These are phyloP conservation scores for Paracoccidioides lutzii DNA, from an alignment of 2,329 filamentous ascomycete genomes.

Conservation along the genomic window DNA sequence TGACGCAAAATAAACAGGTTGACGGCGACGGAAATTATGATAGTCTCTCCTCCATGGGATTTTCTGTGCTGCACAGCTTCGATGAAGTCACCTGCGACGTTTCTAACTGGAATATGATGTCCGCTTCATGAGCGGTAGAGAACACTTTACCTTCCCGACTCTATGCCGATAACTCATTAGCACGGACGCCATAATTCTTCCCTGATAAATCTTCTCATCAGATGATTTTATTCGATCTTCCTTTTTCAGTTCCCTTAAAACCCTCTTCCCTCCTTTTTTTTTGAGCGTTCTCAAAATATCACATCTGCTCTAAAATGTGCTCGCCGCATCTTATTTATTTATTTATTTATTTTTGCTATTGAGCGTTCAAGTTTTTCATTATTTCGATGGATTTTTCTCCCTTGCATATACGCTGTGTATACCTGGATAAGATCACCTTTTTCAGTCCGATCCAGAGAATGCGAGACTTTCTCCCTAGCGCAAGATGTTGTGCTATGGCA, in stretches of 20 bases:
- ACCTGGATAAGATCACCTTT: too few relatives aligned
- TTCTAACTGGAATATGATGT: slow-evolving; percentile 40
- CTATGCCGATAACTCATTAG: too few relatives aligned
- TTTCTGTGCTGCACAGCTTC: slow-evolving; percentile 63
- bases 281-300: too few relatives aligned
- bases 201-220: not conserved
- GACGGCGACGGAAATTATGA: slow-evolving; percentile 61
- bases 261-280: not conserved
- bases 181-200: not conserved
- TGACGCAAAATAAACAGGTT: slow-evolving; percentile 37
- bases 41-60: slow-evolving; percentile 65
- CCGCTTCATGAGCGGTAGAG: not conserved
- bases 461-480: too few relatives aligned
- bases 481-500: too few relatives aligned
- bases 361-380: too few relatives aligned
- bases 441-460: too few relatives aligned
- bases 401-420: too few relatives aligned
- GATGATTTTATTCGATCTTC: not conserved
- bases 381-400: too few relatives aligned
- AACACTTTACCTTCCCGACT: not conserved
- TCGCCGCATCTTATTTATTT: too few relatives aligned
- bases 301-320: too few relatives aligned
- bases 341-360: too few relatives aligned
- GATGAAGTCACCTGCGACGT: slow-evolving; percentile 66
- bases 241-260: not conserved